Conservation (phyloP, 495 filamentous ascomycete species). For the Podospora fimiseda region DNA sequence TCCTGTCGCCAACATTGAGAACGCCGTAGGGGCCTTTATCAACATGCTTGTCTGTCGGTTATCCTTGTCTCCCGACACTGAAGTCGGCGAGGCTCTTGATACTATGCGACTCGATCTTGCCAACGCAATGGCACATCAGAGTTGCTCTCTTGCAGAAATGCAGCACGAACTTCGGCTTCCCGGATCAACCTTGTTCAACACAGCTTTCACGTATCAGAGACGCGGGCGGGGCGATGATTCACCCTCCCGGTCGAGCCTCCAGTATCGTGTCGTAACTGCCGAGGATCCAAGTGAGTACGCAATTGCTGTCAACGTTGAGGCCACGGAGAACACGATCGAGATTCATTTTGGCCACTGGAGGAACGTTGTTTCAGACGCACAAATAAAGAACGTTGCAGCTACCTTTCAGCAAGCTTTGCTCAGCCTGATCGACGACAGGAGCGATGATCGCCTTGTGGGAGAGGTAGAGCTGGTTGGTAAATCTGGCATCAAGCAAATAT, state of each 20-base stretch:
- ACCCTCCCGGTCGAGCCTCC: constrained; percentile 3
- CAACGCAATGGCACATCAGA: constrained; percentile 31
- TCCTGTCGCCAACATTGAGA: constrained; percentile 16
- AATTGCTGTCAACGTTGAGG: constrained; percentile 51
- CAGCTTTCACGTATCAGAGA: constrained; percentile 27
- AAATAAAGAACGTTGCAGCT: constrained; percentile 44
- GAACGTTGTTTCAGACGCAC: constrained; percentile 29
- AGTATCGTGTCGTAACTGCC: constrained; percentile 18
- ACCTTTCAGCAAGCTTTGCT: constrained; percentile 42
- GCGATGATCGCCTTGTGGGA: constrained; percentile 18
- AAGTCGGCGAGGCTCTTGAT: constrained; percentile 22
- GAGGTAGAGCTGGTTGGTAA: constrained; percentile 16
- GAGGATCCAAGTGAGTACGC: constrained; percentile 54
- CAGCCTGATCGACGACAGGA: constrained; percentile 27
- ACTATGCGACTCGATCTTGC: constrained; percentile 27
- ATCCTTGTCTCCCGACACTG: constrained; percentile 9
- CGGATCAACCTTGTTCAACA: constrained; percentile 25
- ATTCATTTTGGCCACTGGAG: constrained; percentile 54
- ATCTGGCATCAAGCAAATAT: constrained; percentile 9
- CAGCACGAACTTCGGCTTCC: constrained; percentile 28
- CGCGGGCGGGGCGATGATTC: not conserved
- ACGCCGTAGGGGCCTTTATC: constrained; percentile 24
- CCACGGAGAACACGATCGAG: constrained; percentile 36
- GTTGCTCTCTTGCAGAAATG: constrained; percentile 38
- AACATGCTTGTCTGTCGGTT: constrained; percentile 23